Evolutionary conservation across 306 rosid species (phyloP), one percentile per base, ranked within the genome.

Genomic region (Corylus avellana): DNA sequence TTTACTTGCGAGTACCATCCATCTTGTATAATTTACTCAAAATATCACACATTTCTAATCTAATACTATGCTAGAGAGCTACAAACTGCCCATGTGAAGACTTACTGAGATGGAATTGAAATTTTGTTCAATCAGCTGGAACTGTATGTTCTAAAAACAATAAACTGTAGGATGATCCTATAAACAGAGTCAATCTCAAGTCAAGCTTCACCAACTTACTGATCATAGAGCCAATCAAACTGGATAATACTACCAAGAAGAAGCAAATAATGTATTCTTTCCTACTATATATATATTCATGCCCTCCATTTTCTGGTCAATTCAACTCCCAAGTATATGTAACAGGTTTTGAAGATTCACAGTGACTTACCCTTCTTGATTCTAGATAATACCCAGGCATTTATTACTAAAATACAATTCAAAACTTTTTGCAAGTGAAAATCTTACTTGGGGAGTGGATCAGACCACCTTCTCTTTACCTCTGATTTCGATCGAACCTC

Each of bases 381-480:
- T 39, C 72, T 50, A 75, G 22, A 74, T 49, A 58, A 81, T 83
- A 72, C 78, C 76, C 84, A 83, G 20, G 67, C 53, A 42, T 17
- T 48, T 83, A 58, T 39, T 78, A 77, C 76, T 29, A 73, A 68
- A 18, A 49, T 73, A 73, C 27, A 25, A 46, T 39, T 29, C 75
- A 76, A 42, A 69, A 77, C 77, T 70, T 62, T 67, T 57, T 4
- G 2, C 13, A 71, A 20, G 18, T 3, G 22, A 78, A 81, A n/a
- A 50, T 3, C 74, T 81, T 80, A 92, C 59, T 75, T 72, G 54
- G 83, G 80, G 20, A 79, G 75, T 5, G 89, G 91, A 85, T 75
- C 87, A 57, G 94, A 80, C 95, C 96, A 95, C 79, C 93, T 89
- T 83, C 97, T 89, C 82, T 92, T 95, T 3, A 95, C 71, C 87